A percentile compares a stretch with the other conserved stretches of the same genome.
phyloP scores from a whole-genome alignment of 2,329 filamentous ascomycete genomes.

The Zasmidium cellare region DNA sequence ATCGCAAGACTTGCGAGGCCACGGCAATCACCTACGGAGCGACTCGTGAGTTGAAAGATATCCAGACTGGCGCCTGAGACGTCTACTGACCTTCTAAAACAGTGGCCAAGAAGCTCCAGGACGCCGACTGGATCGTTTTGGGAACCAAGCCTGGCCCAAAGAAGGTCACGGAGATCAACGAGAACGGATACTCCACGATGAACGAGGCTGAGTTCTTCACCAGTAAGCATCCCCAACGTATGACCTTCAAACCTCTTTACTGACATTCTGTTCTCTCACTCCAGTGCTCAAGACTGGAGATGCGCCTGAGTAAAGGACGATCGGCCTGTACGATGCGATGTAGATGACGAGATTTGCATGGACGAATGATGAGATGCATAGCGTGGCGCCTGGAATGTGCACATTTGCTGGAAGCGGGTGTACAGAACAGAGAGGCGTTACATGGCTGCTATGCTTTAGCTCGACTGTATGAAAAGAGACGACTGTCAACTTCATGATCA shows the following conservation, averaged over 20 bases:
- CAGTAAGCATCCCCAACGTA: background rate
- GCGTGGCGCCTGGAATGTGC: too few relatives aligned
- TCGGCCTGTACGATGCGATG: too few relatives aligned
- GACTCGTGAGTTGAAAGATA: background rate
- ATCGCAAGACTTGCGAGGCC: conserved; percentile 14
- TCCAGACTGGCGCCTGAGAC: too few relatives aligned
- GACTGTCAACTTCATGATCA: background rate
- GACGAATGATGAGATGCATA: too few relatives aligned
- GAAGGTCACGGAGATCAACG: conserved; percentile 22
- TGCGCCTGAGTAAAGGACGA: too few relatives aligned
- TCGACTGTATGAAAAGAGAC: background rate
- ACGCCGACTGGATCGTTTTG: conserved; percentile 14
- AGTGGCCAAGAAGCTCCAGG: conserved; percentile 11
- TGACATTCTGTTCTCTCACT: background rate
- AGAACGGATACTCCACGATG: conserved; percentile 14
- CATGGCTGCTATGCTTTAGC: too few relatives aligned
- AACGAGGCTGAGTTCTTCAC: conserved; percentile 19
- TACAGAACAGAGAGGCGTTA: too few relatives aligned
- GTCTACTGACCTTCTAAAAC: too few relatives aligned
- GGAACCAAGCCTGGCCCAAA: conserved; percentile 20
- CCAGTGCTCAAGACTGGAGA: background rate
- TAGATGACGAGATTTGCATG: too few relatives aligned
- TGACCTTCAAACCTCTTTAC: background rate
- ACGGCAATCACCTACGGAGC: conserved; percentile 14
- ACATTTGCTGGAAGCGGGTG: too few relatives aligned